A percentile compares a stretch with the other conserved stretches of the same genome.
Conservation (phyloP, 495 filamentous ascomycete species). For the Penicillium pancosmium region DNA sequence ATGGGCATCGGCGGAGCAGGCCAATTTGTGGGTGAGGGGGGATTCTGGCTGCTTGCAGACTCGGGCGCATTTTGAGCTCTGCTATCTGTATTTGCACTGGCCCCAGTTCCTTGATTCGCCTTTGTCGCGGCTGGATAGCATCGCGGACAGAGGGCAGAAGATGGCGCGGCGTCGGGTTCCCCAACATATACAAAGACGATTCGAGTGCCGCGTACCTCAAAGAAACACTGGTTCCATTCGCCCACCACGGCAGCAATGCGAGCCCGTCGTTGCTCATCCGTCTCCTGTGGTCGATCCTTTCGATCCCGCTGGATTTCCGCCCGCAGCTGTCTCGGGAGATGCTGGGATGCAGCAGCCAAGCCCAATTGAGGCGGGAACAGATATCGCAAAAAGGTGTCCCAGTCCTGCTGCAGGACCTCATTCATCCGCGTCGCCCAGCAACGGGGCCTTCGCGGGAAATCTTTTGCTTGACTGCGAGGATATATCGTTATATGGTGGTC, state of each 20-base stretch:
- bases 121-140: slow-evolving; percentile 50
- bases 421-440: slow-evolving; percentile 41
- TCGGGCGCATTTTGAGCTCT: slow-evolving; percentile 17
- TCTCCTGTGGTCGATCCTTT: slow-evolving; percentile 47
- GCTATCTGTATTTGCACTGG: slow-evolving; percentile 12
- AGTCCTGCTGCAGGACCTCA: slow-evolving; percentile 52
- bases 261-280: slow-evolving; percentile 42
- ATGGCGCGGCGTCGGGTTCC: slow-evolving; percentile 40
- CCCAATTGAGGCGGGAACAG: slow-evolving; percentile 48
- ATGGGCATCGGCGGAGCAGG: slow-evolving; percentile 19
- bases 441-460: slow-evolving; percentile 50
- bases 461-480: slow-evolving; percentile 46
- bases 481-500: slow-evolving; percentile 49
- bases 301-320: slow-evolving; percentile 47
- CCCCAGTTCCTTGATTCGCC: slow-evolving; percentile 25
- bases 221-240: slow-evolving; percentile 59
- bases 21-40: slow-evolving; percentile 20
- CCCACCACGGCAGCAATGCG: slow-evolving; percentile 47
- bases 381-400: slow-evolving; percentile 54
- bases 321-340: slow-evolving; percentile 43
- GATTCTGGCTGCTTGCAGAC: slow-evolving; percentile 22
- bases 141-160: slow-evolving; percentile 45
- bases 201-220: slow-evolving; percentile 42
- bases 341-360: slow-evolving; percentile 41
- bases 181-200: slow-evolving; percentile 44